Conservation (phyloP, 1,139 yeast species). For the Candida pseudocylindracea region DNA sequence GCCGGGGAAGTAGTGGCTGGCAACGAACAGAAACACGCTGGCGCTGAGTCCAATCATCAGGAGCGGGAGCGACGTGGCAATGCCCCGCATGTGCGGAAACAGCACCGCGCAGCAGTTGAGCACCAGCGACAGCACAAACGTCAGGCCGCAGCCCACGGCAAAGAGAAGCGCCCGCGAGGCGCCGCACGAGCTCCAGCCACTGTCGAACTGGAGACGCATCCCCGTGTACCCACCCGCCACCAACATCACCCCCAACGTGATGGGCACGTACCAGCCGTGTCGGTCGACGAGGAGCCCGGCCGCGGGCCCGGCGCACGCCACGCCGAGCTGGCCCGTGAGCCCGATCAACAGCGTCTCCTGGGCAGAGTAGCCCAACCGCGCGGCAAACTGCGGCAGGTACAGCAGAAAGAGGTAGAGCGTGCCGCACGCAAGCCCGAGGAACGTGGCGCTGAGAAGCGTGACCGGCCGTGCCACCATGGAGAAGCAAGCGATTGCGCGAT, state of each 20-base stretch:
- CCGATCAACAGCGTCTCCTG: conserved; percentile 34
- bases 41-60: conserved; percentile 41
- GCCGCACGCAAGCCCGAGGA: conserved; percentile 33
- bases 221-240: conserved; percentile 23
- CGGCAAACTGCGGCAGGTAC: conserved; percentile 43
- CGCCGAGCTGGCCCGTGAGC: conserved; percentile 34
- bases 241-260: conserved; percentile 18
- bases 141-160: conserved; percentile 29
- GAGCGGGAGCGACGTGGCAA: conserved; percentile 37
- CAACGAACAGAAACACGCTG: conserved; percentile 25
- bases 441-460: conserved; percentile 21
- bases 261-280: conserved; percentile 22
- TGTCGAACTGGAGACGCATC: conserved; percentile 21
- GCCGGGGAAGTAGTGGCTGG: conserved; percentile 23
- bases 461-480: conserved; percentile 7
- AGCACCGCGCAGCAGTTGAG: conserved; percentile 35
- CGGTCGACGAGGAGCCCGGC: conserved; percentile 39
- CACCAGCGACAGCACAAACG: conserved; percentile 26
- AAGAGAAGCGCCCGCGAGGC: conserved; percentile 16
- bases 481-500: no score
- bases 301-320: conserved; percentile 30
- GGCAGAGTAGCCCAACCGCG: conserved; percentile 24
- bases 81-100: conserved; percentile 32
- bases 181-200: conserved; percentile 8
- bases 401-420: conserved; percentile 38